phyloP scores from a whole-genome alignment of 495 filamentous ascomycete genomes.

The Hypoxylon crocopeplum region DNA sequence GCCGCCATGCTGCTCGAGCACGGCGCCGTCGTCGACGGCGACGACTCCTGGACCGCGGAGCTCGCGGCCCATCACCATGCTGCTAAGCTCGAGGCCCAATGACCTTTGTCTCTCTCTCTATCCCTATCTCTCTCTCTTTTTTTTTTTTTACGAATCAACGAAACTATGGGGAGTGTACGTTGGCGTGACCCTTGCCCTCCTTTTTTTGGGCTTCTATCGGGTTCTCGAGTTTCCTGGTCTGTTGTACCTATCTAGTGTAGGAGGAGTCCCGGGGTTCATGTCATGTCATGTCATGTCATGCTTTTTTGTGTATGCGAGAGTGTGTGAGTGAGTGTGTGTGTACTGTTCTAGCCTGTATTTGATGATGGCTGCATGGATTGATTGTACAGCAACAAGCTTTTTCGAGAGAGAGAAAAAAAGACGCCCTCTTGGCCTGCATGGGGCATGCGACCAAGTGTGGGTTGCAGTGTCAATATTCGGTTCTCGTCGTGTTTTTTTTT shows the following conservation, averaged over 20 bases:
- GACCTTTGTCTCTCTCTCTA: neutral
- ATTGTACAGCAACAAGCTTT: slow-evolving; percentile 33
- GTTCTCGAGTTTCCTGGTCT: slow-evolving; percentile 18
- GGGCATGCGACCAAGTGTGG: slow-evolving; percentile 4
- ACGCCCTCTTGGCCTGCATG: slow-evolving; percentile 19
- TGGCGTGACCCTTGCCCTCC: slow-evolving; percentile 1
- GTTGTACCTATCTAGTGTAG: slow-evolving; percentile 23
- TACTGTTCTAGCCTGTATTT: too few species aligned
- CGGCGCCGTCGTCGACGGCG: slow-evolving; percentile 37
- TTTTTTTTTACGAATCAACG: too few species aligned
- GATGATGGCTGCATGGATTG: slow-evolving; percentile 23
- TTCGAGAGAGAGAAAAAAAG: neutral
- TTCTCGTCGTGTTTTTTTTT: slow-evolving; percentile 1
- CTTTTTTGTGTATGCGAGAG: slow-evolving; percentile 3
- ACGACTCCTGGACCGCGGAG: slow-evolving; percentile 35
- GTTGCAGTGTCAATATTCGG: slow-evolving; percentile 5
- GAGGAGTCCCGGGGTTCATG: slow-evolving; percentile 21
- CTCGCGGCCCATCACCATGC: slow-evolving; percentile 22
- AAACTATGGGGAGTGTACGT: slow-evolving; percentile 24
- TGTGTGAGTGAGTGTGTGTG: slow-evolving; percentile 10
- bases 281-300: slow-evolving; percentile 10
- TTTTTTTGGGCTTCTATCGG: slow-evolving; percentile 5
- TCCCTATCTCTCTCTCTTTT: too few species aligned
- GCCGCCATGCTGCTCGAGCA: slow-evolving; percentile 42
- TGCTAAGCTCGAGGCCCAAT: slow-evolving; percentile 30